A percentile compares a stretch with the other conserved stretches of the same genome.
These are phyloP conservation scores for Erodium maritimum DNA, from an alignment of 345 rosid genomes.

Conservation along the genomic window DNA sequence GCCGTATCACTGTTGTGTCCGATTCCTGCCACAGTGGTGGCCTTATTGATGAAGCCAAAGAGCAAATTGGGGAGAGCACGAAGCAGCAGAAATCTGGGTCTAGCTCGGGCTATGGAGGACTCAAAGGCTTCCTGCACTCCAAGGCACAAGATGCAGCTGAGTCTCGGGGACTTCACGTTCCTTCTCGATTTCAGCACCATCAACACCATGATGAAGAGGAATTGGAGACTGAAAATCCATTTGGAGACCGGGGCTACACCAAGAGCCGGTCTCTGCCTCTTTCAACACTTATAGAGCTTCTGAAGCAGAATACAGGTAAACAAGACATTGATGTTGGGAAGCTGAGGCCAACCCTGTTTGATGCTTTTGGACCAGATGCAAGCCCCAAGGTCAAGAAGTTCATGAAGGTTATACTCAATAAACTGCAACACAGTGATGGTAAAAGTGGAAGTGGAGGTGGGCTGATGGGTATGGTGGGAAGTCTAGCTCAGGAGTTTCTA, in stretches of 20 bases:
- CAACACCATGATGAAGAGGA: constrained; percentile 26
- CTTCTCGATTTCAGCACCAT: constrained; percentile 33
- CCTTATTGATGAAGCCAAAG: constrained; percentile 81
- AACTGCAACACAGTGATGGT: constrained; percentile 32
- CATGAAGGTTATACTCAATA: constrained; percentile 66
- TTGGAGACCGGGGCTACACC: constrained; percentile 28
- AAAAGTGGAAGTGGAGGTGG: constrained; percentile 57
- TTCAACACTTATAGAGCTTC: constrained; percentile 68
- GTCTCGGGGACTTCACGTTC: constrained; percentile 50
- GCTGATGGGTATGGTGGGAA: constrained; percentile 67
- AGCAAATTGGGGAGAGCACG: constrained; percentile 92
- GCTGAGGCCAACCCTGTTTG: constrained; percentile 74
- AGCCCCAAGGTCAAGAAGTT: constrained; percentile 93
- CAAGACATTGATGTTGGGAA: constrained; percentile 70
- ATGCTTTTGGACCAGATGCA: constrained; percentile 75
- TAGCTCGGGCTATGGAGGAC: constrained; percentile 22
- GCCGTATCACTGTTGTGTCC: constrained; percentile 59
- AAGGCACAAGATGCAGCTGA: constrained; percentile 40
- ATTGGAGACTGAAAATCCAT: constrained; percentile 17
- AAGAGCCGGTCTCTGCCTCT: constrained; percentile 70
- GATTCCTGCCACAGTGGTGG: constrained; percentile 98
- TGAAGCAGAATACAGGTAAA: constrained; percentile 78
- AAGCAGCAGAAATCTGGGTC: constrained; percentile 8
- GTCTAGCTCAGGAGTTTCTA: constrained; percentile 73
- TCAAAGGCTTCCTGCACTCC: constrained; percentile 39